A percentile compares a stretch with the other conserved stretches of the same genome.
Evolutionary conservation across 2,329 filamentous ascomycete genomes (phyloP).

Genomic region (Pochonia chlamydosporia): DNA sequence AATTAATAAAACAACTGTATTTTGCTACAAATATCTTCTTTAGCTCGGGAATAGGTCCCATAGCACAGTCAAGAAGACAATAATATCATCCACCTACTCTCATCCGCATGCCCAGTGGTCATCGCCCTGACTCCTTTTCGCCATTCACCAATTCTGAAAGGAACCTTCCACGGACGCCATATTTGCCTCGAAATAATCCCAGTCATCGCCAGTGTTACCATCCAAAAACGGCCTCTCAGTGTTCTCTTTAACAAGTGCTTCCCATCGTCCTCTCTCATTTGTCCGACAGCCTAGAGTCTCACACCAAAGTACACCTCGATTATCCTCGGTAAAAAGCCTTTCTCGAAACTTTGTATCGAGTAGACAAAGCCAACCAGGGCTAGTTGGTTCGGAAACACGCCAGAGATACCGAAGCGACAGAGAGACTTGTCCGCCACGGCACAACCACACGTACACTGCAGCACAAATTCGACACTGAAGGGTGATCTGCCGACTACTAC

Average conservation of each 20-base stretch:
- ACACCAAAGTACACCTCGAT: constrained; percentile 4
- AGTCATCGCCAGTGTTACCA: background rate
- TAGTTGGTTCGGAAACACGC: background rate
- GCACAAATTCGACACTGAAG: constrained; percentile 3
- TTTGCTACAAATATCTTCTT: no score
- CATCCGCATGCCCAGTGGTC: no score
- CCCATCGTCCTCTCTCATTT: background rate
- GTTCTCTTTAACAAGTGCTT: constrained; percentile 2
- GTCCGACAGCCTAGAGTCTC: background rate
- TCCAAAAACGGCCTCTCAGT: background rate
- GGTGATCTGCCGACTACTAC: background rate
- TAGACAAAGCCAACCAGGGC: background rate
- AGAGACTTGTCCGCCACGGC: background rate
- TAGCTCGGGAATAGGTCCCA: no score
- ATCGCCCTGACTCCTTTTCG: no score
- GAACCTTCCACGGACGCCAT: background rate
- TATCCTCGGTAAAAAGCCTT: background rate
- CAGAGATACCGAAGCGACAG: background rate
- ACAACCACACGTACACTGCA: background rate
- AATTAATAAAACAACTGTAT: no score
- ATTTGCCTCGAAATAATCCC: background rate
- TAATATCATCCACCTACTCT: no score
- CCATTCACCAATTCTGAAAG: background rate
- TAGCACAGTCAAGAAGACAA: no score
- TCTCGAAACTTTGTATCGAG: background rate